Conservation (phyloP, 805 yeast genomes). For the Candida ulmi region DNA sequence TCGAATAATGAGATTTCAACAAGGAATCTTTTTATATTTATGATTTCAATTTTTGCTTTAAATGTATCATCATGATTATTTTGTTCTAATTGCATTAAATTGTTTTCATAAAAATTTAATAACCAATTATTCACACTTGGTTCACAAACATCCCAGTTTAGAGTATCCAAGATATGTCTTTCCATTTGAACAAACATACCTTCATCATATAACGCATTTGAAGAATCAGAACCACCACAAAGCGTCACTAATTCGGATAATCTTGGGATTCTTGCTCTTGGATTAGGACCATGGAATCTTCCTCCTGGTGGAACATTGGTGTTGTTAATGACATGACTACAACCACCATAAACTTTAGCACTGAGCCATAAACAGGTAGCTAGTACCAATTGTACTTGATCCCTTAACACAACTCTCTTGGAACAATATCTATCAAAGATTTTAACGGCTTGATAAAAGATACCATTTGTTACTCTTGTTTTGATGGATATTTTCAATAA, state of each 20-base stretch:
- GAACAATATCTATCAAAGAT: slow-evolving; percentile 90
- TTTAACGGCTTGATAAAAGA: slow-evolving; percentile 62
- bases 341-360: slow-evolving; percentile 76
- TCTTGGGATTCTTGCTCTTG: slow-evolving; percentile 70
- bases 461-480: slow-evolving; percentile 60
- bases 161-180: slow-evolving; percentile 61
- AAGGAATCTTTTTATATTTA: slow-evolving; percentile 43
- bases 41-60: slow-evolving; percentile 29
- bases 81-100: slow-evolving; percentile 32
- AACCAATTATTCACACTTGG: slow-evolving; percentile 51
- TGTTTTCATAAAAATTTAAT: slow-evolving; percentile 37
- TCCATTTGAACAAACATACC: slow-evolving; percentile 85
- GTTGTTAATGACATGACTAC: slow-evolving; percentile 57
- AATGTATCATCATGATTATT: slow-evolving; percentile 18
- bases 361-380: slow-evolving; percentile 93
- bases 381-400: slow-evolving; percentile 86
- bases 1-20: slow-evolving; percentile 45
- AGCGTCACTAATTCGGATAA: slow-evolving; percentile 63
- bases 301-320: slow-evolving; percentile 49
- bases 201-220: slow-evolving; percentile 53
- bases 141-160: slow-evolving; percentile 69
- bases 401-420: slow-evolving; percentile 74
- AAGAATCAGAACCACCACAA: slow-evolving; percentile 57
- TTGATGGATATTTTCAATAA: slow-evolving; percentile 64
- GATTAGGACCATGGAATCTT: slow-evolving; percentile 61